Evolutionary conservation across 2,329 filamentous ascomycete genomes (phyloP).

Genomic region (Hypomyces rosellus): DNA sequence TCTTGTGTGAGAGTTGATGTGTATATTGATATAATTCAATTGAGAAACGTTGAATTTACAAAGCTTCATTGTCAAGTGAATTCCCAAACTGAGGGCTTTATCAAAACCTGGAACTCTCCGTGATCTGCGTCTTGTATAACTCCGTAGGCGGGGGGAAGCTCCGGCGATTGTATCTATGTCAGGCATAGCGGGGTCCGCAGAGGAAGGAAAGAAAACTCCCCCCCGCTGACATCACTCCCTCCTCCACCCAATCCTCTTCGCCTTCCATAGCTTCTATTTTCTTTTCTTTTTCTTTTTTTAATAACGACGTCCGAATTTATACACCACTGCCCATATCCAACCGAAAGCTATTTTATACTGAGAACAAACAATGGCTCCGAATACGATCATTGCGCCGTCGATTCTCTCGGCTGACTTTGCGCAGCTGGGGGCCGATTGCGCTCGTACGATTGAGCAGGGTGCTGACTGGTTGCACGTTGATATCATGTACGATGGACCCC

Average conservation of each 20-base stretch:
- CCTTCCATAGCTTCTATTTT: no score
- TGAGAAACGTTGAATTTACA: no score
- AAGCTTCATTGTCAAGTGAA: no score
- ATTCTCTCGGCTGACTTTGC: conserved; percentile 97
- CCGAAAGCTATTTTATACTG: background rate
- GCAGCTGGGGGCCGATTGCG: conserved; percentile 78
- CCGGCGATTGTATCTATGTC: background rate
- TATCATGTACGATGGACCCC: conserved; percentile 56
- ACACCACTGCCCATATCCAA: no score
- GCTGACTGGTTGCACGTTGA: conserved; percentile 95
- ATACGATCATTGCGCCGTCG: conserved; percentile 94
- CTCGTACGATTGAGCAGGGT: conserved; percentile 74
- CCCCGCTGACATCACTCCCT: background rate
- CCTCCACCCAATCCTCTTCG: background rate
- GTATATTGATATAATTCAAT: no score
- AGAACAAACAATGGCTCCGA: conserved; percentile 64
- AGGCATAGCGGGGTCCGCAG: background rate
- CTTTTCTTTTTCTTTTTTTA: no score
- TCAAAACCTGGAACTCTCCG: no score
- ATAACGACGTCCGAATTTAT: no score
- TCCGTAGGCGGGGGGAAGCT: background rate
- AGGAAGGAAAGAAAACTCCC: background rate
- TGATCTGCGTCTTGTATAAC: no score
- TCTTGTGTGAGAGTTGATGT: no score
- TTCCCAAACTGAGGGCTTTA: no score